Evolutionary conservation across 352 stramenopile genomes (phyloP), one percentile per base, ranked within the genome.

Genomic region (Phytophthora crassamura): DNA sequence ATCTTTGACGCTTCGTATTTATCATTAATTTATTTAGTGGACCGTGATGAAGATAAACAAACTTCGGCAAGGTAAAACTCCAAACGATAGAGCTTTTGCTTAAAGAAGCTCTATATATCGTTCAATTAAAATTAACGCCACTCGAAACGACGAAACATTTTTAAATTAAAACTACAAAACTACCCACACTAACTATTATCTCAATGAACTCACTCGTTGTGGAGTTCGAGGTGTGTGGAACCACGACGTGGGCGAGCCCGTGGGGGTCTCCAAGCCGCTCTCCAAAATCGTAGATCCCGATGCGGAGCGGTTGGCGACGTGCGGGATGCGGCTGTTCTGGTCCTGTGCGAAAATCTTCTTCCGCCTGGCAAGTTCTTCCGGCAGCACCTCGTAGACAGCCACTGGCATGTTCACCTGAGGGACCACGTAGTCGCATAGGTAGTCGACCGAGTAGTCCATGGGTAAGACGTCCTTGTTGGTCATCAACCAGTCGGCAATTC

Each of bases 401-500:
- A 84, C 59, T 16, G 63, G 56, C 35, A 71, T 73, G 20, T 69
- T 67, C 10, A 84, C 61, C 36, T 75, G 62, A 10, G 72, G 65
- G 3, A 79, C 69, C 20, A 67, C 47, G 46, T 81, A 79, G n/a
- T 73, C 66, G 35, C 72, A 72, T 41, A 84, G 28, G 11, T 67
- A 74, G 22, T 80, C 69, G 25, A 84, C 59, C 5, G 58, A 61
- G 45, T 55, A 76, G 10, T 74, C 51, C 38, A 74, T 76, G 15
- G 73, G 38, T 3, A 80, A 48, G 0, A 58, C 55, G 16, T 78
- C 70, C 25, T 77, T 77, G 65, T 82, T 77, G 42, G 63, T 72
- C 47, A 68, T 41, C 10, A 86, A 47, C 74, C 76, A 88, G n/a
- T 81, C 60, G 0, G 75, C 79, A 18, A 88, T 69, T 40, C 76